phyloP scores from a whole-genome alignment of 225 moss, liverwort and hornwort species.

The Asterella californica region DNA sequence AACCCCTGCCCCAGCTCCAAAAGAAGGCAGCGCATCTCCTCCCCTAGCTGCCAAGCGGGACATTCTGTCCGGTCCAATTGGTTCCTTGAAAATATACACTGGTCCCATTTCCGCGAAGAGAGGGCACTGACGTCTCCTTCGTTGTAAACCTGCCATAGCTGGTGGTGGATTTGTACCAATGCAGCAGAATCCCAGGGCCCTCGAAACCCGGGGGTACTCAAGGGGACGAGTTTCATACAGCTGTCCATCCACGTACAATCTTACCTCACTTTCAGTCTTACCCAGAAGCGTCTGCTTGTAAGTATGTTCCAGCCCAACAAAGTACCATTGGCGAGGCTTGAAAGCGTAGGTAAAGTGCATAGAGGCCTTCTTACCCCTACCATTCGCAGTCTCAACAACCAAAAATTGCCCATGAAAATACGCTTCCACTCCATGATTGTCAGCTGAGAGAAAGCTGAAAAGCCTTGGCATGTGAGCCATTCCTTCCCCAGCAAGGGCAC shows the following conservation, averaged over 20 bases:
- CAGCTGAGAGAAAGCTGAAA: conserved; percentile 96
- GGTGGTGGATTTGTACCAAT: conserved; percentile 99
- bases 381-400: conserved; percentile 89
- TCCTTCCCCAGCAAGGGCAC: conserved; percentile 95
- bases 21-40: conserved; percentile 85
- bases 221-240: conserved; percentile 87
- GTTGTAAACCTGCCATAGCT: conserved; percentile 95
- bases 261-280: conserved; percentile 88
- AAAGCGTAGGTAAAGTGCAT: conserved; percentile 94
- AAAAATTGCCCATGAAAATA: conserved; percentile 96
- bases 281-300: conserved; percentile 84
- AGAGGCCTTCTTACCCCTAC: conserved; percentile 83
- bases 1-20: conserved; percentile 88
- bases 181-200: conserved; percentile 87
- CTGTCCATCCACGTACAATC: conserved; percentile 87
- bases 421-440: conserved; percentile 94
- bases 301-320: conserved; percentile 91
- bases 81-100: conserved; percentile 94
- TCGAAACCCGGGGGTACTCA: conserved; percentile 85
- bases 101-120: conserved; percentile 99
- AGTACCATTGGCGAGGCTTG: conserved; percentile 93
- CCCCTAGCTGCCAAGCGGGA: conserved; percentile 75
- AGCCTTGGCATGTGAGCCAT: conserved; percentile 99
- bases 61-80: conserved; percentile 89
- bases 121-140: conserved; percentile 87